Conservation (phyloP, 164 flowering plant genomes). For the Liquidambar formosana region DNA sequence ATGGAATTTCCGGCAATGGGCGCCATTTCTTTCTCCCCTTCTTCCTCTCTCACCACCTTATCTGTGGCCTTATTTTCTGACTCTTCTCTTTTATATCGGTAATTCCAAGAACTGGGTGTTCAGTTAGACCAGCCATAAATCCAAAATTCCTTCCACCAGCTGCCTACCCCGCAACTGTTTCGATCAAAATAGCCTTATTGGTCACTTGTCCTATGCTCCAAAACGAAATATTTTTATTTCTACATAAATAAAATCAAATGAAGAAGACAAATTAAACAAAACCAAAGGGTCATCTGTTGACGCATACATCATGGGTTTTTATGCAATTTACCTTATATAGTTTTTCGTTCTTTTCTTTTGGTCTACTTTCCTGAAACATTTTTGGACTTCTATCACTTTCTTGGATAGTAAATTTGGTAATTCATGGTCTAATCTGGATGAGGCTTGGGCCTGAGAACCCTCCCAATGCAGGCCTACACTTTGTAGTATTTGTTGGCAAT, state of each 20-base stretch:
- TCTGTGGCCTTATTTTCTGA: slow-evolving; percentile 13
- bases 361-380: too few species aligned
- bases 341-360: too few species aligned
- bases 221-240: background rate
- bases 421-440: too few species aligned
- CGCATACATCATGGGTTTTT: too few species aligned
- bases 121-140: slow-evolving; percentile 36
- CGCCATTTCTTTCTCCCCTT: slow-evolving; percentile 56
- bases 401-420: too few species aligned
- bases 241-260: background rate
- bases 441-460: too few species aligned
- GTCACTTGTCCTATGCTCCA: slow-evolving; percentile 15
- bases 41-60: slow-evolving; percentile 22
- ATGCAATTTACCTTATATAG: too few species aligned
- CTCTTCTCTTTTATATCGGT: slow-evolving; percentile 11
- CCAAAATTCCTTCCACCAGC: slow-evolving; percentile 7
- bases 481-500: too few species aligned
- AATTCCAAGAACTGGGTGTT: slow-evolving; percentile 28
- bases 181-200: slow-evolving; percentile 14
- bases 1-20: slow-evolving; percentile 47
- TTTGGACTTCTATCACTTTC: too few species aligned
- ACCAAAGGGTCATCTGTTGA: too few species aligned
- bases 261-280: background rate
- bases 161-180: slow-evolving; percentile 16
- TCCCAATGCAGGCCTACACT: too few species aligned